Evolutionary conservation across 306 rosid genomes (phyloP), one percentile per base, ranked within the genome.

Genomic region (Potentilla sterilis): DNA sequence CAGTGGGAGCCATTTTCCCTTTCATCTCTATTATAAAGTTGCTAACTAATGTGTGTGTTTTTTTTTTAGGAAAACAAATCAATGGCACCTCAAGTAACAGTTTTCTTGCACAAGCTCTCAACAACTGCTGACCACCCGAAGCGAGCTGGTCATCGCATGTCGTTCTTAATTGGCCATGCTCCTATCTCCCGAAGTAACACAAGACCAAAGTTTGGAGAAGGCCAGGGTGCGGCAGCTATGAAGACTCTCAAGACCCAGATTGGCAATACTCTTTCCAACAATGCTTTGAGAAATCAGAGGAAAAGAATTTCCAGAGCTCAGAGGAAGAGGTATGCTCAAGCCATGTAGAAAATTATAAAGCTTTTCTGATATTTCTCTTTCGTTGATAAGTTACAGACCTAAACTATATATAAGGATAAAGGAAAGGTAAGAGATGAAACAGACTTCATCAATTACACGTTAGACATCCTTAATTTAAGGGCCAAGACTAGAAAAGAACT

Each of bases 61-160:
- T 41, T n/a, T 14, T 41, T 0, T 0, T 2, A 0, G 51, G 7
- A 65, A 67, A 67, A 6, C 2, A 67, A 14, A 1, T 6, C 61
- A 54, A 67, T 67, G 71, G 51, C 71, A 67, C 71, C 71, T 4
- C 71, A 67, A 67, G 19, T 67, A 0, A 67, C 48, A 4, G 0
- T 67, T 9, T 67, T 19, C 71, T 67, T 67, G 8, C n/a, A 41
- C 15, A 12, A 41, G 35, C 51, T 67, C 13, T 19, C 14, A 21
- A 3, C 61, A 0, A 54, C 28, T 54, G 32, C 11, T 54, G 4
- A 0, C 2, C 21, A n/a, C 3, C 11, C 28, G 7, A 41, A n/a
- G 6, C 48, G 3, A 2, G 2, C 0, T 0, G 16, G 69, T 38
- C 16, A 18, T 2, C 47, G 47, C 1, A 2, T 52, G 19, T n/a